Conservation (phyloP, 805 yeast genomes). For the Pichia ethanolica region DNA sequence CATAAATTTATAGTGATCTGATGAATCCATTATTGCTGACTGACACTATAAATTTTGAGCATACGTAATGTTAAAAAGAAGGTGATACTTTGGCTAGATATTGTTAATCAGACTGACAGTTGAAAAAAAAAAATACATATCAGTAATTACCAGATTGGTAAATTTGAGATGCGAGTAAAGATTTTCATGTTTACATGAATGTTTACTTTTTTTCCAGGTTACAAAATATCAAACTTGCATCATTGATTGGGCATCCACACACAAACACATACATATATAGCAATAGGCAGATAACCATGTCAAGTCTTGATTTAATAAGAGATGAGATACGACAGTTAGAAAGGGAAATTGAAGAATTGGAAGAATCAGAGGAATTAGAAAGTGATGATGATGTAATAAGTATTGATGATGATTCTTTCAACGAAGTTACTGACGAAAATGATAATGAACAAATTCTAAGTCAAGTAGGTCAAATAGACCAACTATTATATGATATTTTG, state of each 20-base stretch:
- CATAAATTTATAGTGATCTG: conserved; percentile 36
- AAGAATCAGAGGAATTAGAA: not conserved
- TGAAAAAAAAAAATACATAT: no score
- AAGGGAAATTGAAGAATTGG: conserved; percentile 4
- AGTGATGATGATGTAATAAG: not conserved
- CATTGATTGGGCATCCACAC: no score
- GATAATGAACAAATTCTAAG: conserved; percentile 18
- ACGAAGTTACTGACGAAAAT: conserved; percentile 20
- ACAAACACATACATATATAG: no score
- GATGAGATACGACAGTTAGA: conserved; percentile 12
- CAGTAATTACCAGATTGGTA: not conserved
- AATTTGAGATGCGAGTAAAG: not conserved
- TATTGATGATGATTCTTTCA: conserved; percentile 4
- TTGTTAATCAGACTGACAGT: no score
- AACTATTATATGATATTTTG: conserved; percentile 1
- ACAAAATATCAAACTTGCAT: no score
- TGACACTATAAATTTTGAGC: not conserved
- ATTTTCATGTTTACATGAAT: no score
- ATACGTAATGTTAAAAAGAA: not conserved
- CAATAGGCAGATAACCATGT: no score
- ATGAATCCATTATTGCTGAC: not conserved
- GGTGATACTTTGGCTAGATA: not conserved
- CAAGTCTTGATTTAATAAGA: not conserved
- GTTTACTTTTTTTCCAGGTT: not conserved
- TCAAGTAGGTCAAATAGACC: conserved; percentile 18